Base-by-base conservation (phyloP, 139 green algal genomes). In the Picocystis salinarum region DNA sequence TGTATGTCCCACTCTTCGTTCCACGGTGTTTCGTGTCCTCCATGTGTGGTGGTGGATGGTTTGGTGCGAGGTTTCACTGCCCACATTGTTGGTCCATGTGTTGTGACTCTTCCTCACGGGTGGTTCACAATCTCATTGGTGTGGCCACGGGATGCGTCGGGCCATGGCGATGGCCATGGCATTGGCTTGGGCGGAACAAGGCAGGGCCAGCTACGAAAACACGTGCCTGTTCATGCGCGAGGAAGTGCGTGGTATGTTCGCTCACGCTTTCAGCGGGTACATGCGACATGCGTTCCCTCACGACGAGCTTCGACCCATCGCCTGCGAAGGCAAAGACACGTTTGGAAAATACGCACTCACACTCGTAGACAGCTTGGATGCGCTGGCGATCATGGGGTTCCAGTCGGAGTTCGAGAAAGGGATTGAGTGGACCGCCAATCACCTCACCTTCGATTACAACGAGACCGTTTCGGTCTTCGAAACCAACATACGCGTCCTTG, bases 281-380 rank as follows among this genome's bases (percentile, higher is more conserved):
- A 65, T 71, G 39, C 30, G 48, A 10, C 36, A 71, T 36, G 62
- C 62, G 4, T 72, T 71, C 25, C 62, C 62, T 9, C 23, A 56
- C 19, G 62, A 72, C 40, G 62, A 72, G 40, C 62, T 72, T 13
- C 22, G 15, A 19, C 59, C 62, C 6, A 12, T 61, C 5, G 48
- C 27, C 12, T 56, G 62, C 33, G 45, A 20, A 19, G 4, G 7
- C 36, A 64, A 50, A 25, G 58, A 92, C 63, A 79, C 69, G 28
- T 74, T 91, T 50, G 82, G 82, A 15, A 79, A 78, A 12, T 60
- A 91, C 9, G 74, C 56, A 0, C 48, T 91, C 28, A 91, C 80
- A 0, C 60, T 91, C 4, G 41, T 93, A 12, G 82, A 93, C 55
- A 56, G 62, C 1, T 42, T 93, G 23, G 78, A 93, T 50, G 68